Evolutionary conservation across 2,329 filamentous ascomycete genomes (phyloP).

Genomic region (Sphaerostilbella broomeana): DNA sequence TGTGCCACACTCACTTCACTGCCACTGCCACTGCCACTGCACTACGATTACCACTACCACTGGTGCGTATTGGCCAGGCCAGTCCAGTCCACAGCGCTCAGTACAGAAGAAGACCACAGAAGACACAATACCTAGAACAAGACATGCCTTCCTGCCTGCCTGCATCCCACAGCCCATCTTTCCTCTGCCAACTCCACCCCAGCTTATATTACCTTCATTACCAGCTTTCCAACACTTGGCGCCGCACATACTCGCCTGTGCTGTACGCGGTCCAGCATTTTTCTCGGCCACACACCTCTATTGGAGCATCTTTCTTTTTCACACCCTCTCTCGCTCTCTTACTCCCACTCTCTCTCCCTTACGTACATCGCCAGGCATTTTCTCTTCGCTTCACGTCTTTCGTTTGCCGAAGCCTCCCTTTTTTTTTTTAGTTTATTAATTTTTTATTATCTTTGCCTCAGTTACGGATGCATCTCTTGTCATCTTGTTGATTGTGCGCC

Average conservation of each 20-base stretch:
- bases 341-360: no score
- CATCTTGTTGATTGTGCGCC: constrained; percentile 1
- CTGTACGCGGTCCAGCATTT: constrained; percentile 7
- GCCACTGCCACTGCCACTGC: no score
- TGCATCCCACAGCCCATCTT: no score
- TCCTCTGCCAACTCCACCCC: constrained; percentile 11
- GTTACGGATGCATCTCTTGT: background rate
- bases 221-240: no score
- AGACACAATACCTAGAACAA: no score
- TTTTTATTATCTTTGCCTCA: background rate
- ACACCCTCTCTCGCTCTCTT: constrained; percentile 1
- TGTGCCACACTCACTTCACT: no score
- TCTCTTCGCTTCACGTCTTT: background rate
- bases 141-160: no score
- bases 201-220: no score
- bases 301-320: constrained; percentile 3
- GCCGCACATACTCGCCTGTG: constrained; percentile 4
- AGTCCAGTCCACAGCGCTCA: no score
- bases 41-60: no score
- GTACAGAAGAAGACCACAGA: no score
- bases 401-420: constrained; percentile 9
- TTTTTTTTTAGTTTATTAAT: background rate
- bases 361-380: background rate
- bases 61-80: no score
- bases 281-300: background rate